Percentiles rank a stretch among this genome's conserved stretches.
phyloP scores from a whole-genome alignment of 1,284 basidiomycete genomes.

The Apiotrichum akiyoshidainum region DNA sequence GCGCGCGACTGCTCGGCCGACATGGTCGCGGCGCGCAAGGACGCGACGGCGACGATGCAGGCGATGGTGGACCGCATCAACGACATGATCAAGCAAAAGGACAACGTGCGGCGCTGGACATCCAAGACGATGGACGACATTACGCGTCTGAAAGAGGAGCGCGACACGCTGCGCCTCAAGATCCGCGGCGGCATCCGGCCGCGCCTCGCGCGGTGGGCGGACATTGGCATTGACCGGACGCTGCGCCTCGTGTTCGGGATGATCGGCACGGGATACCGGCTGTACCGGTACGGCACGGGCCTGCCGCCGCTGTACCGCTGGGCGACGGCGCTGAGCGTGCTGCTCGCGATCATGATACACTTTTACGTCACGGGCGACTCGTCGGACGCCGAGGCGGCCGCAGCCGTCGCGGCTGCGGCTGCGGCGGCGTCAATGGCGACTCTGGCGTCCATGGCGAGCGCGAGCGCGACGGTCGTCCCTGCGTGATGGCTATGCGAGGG shows the following conservation, averaged over 20 bases:
- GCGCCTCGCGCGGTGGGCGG: slow-evolving; percentile 11
- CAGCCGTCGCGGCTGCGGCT: too few species aligned
- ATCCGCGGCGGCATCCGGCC: slow-evolving; percentile 17
- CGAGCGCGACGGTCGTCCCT: too few species aligned
- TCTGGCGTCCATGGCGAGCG: too few species aligned
- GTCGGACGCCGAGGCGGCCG: too few species aligned
- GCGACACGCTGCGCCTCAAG: slow-evolving; percentile 9
- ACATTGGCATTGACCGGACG: slow-evolving; percentile 12
- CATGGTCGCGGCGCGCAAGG: slow-evolving; percentile 10
- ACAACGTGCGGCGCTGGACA: slow-evolving; percentile 28
- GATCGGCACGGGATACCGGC: slow-evolving; percentile 5
- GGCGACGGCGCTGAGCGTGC: too few species aligned
- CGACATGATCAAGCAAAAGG: slow-evolving; percentile 28
- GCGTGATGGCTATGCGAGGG: too few species aligned
- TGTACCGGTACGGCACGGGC: slow-evolving; percentile 11
- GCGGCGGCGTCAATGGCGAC: too few species aligned
- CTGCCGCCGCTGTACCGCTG: not conserved
- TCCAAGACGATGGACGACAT: slow-evolving; percentile 20
- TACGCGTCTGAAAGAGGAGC: slow-evolving; percentile 8
- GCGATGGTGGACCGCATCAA: slow-evolving; percentile 27
- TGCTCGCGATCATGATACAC: too few species aligned
- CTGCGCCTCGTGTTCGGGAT: slow-evolving; percentile 11
- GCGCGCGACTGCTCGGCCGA: slow-evolving; percentile 6
- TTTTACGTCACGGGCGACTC: too few species aligned
- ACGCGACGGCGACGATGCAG: slow-evolving; percentile 17